These are phyloP conservation scores for Bidens hawaiensis DNA, from an alignment of 140 eudicot species.

Conservation along the genomic window DNA sequence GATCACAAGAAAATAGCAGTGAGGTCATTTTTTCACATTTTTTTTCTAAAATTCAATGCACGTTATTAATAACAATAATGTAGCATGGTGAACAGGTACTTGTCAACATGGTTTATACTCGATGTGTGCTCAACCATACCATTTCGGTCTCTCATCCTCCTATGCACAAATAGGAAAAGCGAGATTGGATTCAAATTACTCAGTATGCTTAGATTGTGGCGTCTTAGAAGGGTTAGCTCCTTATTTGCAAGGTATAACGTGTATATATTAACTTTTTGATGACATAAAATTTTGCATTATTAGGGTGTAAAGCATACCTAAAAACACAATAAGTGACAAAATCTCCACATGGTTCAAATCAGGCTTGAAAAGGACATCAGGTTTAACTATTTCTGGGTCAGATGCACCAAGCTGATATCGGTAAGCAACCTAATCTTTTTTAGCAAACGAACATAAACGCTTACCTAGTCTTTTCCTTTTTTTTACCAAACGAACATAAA, in stretches of 20 bases:
- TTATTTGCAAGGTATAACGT: conserved; percentile 75
- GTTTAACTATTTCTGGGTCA: conserved; percentile 92
- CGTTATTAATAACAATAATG: neutral
- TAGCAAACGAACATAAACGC: no score
- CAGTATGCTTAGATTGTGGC: conserved; percentile 96
- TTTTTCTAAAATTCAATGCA: neutral
- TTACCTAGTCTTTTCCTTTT: no score
- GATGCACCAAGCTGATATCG: conserved; percentile 76
- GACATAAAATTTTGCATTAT: conserved; percentile 6
- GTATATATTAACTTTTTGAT: neutral
- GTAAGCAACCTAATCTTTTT: conserved; percentile 43
- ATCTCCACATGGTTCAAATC: conserved; percentile 31
- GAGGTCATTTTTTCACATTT: conserved; percentile 39
- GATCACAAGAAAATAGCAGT: conserved; percentile 75
- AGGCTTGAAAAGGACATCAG: conserved; percentile 98
- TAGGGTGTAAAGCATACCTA: conserved; percentile 1
- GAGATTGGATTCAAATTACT: conserved; percentile 68
- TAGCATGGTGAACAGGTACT: conserved; percentile 55
- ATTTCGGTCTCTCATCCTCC: conserved; percentile 65
- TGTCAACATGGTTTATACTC: conserved; percentile 87
- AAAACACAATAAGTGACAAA: conserved; percentile 26
- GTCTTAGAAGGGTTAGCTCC: conserved; percentile 96
- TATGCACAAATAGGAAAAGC: conserved; percentile 59
- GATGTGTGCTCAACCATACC: conserved; percentile 94
- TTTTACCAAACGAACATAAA: no score